phyloP scores from a whole-genome alignment of 2,329 filamentous ascomycete species.

The Trichoderma simmonsii region DNA sequence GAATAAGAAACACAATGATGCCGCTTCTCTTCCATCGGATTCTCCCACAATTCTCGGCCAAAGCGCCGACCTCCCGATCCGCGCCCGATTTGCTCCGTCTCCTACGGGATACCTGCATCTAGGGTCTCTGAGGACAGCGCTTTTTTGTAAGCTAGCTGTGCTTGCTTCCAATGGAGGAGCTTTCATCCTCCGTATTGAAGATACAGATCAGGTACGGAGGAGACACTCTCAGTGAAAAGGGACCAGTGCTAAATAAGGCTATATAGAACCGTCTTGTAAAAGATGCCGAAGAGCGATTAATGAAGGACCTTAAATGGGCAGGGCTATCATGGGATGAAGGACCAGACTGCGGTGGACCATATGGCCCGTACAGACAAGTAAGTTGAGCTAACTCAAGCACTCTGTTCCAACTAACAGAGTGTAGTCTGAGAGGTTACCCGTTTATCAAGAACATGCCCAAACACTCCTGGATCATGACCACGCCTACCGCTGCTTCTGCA shows the following conservation, averaged over 20 bases:
- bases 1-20: conserved; percentile 25
- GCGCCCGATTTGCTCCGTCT: conserved; percentile 84
- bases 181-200: conserved; percentile 88
- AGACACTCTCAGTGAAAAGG: neutral
- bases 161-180: conserved; percentile 76
- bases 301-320: conserved; percentile 81
- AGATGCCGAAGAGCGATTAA: conserved; percentile 75
- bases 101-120: conserved; percentile 93
- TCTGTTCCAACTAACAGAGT: neutral
- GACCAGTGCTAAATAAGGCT: neutral
- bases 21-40: neutral
- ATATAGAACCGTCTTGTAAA: conserved; percentile 71
- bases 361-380: conserved; percentile 84
- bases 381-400: conserved; percentile 1
- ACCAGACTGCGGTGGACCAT: conserved; percentile 74
- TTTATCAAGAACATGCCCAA: conserved; percentile 70
- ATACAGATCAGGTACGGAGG: conserved; percentile 79
- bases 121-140: conserved; percentile 83
- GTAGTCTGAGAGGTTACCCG: conserved; percentile 71
- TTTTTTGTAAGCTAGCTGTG: conserved; percentile 95
- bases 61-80: conserved; percentile 52
- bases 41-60: conserved; percentile 35
- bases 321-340: conserved; percentile 94
- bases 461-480: conserved; percentile 65
- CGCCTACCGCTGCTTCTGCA: conserved; percentile 94